These are phyloP conservation scores for Aspergillus sparsus DNA, from an alignment of 495 filamentous ascomycete species.

Conservation along the genomic window DNA sequence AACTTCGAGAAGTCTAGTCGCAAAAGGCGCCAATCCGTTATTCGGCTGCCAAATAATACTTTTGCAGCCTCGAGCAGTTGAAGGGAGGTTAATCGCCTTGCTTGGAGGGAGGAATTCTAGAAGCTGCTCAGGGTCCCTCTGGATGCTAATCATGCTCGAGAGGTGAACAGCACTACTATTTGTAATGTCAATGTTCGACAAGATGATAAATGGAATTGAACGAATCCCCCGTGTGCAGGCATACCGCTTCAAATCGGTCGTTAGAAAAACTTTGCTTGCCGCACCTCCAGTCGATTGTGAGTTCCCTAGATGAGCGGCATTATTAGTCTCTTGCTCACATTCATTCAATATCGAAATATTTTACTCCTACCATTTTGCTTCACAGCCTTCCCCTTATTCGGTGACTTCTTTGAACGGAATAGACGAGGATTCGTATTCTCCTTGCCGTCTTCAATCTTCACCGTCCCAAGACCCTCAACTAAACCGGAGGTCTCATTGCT, in stretches of 20 bases:
- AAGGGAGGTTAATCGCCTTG: constrained; percentile 31
- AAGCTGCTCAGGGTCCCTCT: constrained; percentile 45
- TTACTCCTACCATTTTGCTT: constrained; percentile 19
- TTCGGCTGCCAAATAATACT: constrained; percentile 45
- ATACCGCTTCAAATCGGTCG: constrained; percentile 31
- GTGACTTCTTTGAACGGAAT: constrained; percentile 22
- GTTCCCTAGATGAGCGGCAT: neutral
- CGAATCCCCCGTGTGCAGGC: constrained; percentile 45
- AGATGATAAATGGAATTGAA: constrained; percentile 47
- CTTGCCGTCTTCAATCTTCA: constrained; percentile 19
- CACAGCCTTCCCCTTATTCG: constrained; percentile 26
- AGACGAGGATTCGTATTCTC: constrained; percentile 18
- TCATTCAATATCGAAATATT: neutral
- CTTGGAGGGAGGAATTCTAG: constrained; percentile 37
- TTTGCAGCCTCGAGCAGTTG: constrained; percentile 26
- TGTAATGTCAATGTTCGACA: constrained; percentile 40
- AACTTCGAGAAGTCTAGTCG: constrained; percentile 56
- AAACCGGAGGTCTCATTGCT: constrained; percentile 12
- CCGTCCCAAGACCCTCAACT: constrained; percentile 5
- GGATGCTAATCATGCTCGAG: constrained; percentile 43
- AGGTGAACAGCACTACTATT: constrained; percentile 45
- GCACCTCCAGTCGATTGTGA: neutral
- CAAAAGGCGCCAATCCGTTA: constrained; percentile 21
- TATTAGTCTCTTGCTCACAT: neutral
- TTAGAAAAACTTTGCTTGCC: constrained; percentile 21